Evolutionary conservation across 1,139 yeast species (phyloP), one percentile per base, ranked within the genome.

Genomic region (Taiozyma sp.): DNA sequence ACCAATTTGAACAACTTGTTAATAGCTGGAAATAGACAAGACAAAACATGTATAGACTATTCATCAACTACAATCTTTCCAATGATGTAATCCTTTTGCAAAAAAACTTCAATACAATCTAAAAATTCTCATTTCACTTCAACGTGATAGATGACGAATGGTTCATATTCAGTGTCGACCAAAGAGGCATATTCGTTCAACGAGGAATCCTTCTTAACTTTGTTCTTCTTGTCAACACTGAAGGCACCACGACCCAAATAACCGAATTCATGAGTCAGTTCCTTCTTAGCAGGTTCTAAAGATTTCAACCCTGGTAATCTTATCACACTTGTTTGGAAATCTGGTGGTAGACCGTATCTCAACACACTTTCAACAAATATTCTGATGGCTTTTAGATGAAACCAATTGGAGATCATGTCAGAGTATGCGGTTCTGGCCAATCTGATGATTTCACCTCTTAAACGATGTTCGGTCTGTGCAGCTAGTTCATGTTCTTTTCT

Each of bases 321-420:
- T 47, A 69, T 64, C 55, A 58, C 72, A 65, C 61, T 75, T 62
- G 87, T 81, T 64, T 83, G 80, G 67, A 93, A 93, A 65, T 86
- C 86, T 42, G 99, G 97, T 40, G 99, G 99, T 56, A 93, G 79
- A 1, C 99, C 99, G 68, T 93, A 93, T 68, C 99, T 85, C 65
- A 93, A 77, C 14, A 93, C 97, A 52, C 80, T 72, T 62, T 81
- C 87, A 29, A 81, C 85, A 63, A 74, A 81, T 43, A 81, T 72
- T 45, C 85, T 74, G 48, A 81, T 66, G 7, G 80, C 77, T 70
- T 90, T 90, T 60, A 93, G 80, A 69, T 93, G 99, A 63, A 87
- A 77, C 97, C 97, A 90, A 57, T 87, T 81, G 58, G 88, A 77
- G 56, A 88, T 76, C 50, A 90, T 81, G 63, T 93, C 98, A 24